Evolutionary conservation across 2,329 filamentous ascomycete species (phyloP).

Genomic region (Didymella sp.): DNA sequence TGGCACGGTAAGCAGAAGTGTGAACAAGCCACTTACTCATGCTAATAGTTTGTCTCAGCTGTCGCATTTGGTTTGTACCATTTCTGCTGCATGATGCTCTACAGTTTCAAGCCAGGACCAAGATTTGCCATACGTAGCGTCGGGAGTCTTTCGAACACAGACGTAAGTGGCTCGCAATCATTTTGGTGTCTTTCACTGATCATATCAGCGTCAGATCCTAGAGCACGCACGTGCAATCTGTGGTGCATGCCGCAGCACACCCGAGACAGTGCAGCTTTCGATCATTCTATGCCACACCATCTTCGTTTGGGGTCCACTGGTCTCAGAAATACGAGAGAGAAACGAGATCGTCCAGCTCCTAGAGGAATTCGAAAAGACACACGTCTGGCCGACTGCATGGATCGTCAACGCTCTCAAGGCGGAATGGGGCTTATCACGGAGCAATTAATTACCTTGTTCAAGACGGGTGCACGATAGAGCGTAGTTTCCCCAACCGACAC

Average conservation of each 20-base stretch:
- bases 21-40: background rate
- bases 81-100: slow-evolving; percentile 40
- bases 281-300: slow-evolving; percentile 39
- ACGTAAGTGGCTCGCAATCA: slow-evolving; percentile 25
- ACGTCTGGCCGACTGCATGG: slow-evolving; percentile 44
- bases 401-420: slow-evolving; percentile 36
- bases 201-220: slow-evolving; percentile 29
- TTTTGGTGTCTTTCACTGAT: slow-evolving; percentile 5
- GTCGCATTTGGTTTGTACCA: slow-evolving; percentile 39
- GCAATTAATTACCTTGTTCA: background rate
- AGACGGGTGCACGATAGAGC: background rate
- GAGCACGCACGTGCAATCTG: slow-evolving; percentile 38
- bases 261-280: slow-evolving; percentile 31
- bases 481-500: background rate
- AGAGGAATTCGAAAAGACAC: slow-evolving; percentile 28
- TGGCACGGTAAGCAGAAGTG: slow-evolving; percentile 36
- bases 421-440: slow-evolving; percentile 33
- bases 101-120: slow-evolving; percentile 40
- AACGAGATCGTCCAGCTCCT: slow-evolving; percentile 35
- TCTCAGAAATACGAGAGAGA: slow-evolving; percentile 28
- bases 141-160: slow-evolving; percentile 25
- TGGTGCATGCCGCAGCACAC: slow-evolving; percentile 36
- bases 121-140: slow-evolving; percentile 36
- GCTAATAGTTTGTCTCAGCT: slow-evolving; percentile 19
- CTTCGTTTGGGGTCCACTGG: slow-evolving; percentile 39